Evolutionary conservation across 2,329 filamentous ascomycete genomes (phyloP), one percentile per base, ranked within the genome.

Genomic region (Fusarium annulatum): DNA sequence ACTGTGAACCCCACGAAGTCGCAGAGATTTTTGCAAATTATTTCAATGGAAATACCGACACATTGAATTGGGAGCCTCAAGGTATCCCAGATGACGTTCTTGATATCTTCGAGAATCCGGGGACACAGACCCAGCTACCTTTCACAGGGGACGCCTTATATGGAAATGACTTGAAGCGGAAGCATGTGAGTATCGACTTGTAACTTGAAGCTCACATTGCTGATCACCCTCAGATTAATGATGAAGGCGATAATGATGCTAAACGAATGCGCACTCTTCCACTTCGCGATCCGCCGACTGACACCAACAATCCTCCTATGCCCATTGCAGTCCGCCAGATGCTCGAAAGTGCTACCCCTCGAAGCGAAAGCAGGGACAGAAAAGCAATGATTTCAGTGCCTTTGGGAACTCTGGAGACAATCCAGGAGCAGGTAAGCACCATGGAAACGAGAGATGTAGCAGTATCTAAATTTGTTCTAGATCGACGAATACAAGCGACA

Each of bases 41-140:
- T 58, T 75, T 89, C 16, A 84, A 85, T 56, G 82, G 77, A 6
- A 61, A 73, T 74, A 63, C 82, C 76, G 45, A 83, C 74, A 49
- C 76, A 71, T 42, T 88, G 43, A 77, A 80, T 9, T 90, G 86
- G 85, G 83, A 85, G 19, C 84, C 86, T 4, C 82, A 85, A 14
- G 69, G 80, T 6, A 77, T 90, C 5, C 87, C 88, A 0, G 83
- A 85, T 2, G 80, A 84, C 1, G 82, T 89, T 6, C 83, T 90
- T 28, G 86, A 89, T 48, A 79, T 84, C 38, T 90, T 82, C 76
- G 75, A 80, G 42, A 80, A 78, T 63, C 84, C 85, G 0, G 84
- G 85, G 64, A 71, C 78, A 33, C 76, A 71, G 16, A 80, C 81
- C 4, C 84, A 84, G 53, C 71, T 75, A 33, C 71, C 74, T 14